A percentile compares a stretch with the other conserved stretches of the same genome.
Conservation (phyloP, 257 asterid species). For the Scutellaria baicalensis region DNA sequence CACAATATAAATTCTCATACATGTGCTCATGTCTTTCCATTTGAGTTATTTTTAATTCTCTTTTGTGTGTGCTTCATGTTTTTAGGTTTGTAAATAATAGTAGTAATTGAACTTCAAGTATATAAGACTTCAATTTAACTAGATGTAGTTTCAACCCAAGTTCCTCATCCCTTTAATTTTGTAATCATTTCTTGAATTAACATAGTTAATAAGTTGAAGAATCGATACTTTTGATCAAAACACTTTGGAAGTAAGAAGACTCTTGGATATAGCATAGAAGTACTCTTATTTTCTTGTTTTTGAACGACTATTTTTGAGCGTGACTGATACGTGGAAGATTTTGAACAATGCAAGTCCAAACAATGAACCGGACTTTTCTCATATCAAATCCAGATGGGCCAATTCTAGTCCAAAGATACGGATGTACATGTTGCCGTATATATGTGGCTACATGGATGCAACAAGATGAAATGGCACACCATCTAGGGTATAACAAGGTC, state of each 20-base stretch:
- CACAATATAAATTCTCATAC: constrained; percentile 3
- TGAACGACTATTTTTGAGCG: neutral
- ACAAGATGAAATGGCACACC: neutral
- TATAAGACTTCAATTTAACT: neutral
- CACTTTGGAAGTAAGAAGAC: neutral
- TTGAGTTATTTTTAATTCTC: neutral
- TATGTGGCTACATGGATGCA: too few relatives aligned
- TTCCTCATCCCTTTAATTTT: neutral
- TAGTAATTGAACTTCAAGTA: neutral
- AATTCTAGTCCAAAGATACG: too few relatives aligned
- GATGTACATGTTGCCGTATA: too few relatives aligned
- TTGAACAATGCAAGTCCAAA: too few relatives aligned
- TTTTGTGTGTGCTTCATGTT: neutral
- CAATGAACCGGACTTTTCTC: too few relatives aligned
- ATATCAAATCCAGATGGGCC: too few relatives aligned
- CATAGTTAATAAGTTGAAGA: neutral
- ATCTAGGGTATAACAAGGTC: neutral
- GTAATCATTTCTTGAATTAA: neutral
- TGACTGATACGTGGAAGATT: too few relatives aligned
- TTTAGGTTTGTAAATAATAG: neutral
- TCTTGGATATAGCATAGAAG: neutral
- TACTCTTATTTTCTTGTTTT: neutral
- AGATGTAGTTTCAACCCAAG: neutral
- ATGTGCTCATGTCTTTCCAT: neutral
- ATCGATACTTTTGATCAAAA: neutral